These are phyloP conservation scores for Bigelowiella natans DNA, from an alignment of 78 protist genomes.

Conservation along the genomic window DNA sequence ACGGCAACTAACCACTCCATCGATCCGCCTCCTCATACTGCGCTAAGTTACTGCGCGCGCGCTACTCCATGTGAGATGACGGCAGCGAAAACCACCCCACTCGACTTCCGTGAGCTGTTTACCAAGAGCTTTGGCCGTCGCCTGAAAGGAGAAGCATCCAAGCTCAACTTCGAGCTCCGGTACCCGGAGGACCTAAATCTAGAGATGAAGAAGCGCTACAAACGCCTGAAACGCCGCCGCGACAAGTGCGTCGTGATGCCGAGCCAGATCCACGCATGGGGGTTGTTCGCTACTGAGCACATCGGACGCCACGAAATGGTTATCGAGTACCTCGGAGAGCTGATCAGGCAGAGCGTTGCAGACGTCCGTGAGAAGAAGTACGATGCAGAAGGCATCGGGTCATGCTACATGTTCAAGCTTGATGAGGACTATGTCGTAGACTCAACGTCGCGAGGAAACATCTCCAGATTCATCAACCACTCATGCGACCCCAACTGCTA, in stretches of 20 bases:
- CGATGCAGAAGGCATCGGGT: conserved; percentile 53
- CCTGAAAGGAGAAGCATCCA: too few relatives aligned
- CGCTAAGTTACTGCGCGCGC: too few relatives aligned
- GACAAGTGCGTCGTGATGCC: not conserved
- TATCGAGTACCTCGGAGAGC: conserved; percentile 92
- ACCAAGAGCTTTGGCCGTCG: too few relatives aligned
- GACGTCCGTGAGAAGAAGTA: conserved; percentile 74
- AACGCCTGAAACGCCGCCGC: not conserved
- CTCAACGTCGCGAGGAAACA: conserved; percentile 81
- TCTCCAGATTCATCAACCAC: conserved; percentile 95
- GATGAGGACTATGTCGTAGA: conserved; percentile 78
- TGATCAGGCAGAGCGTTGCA: conserved; percentile 64
- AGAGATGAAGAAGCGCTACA: not conserved
- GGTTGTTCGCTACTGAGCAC: conserved; percentile 38
- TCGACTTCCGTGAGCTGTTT: too few relatives aligned
- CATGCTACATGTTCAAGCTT: conserved; percentile 78
- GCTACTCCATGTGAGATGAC: too few relatives aligned
- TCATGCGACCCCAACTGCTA: conserved; percentile 91
- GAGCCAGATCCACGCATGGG: conserved; percentile 43
- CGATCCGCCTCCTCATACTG: too few relatives aligned
- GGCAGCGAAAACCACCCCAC: too few relatives aligned
- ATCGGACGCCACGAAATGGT: conserved; percentile 68
- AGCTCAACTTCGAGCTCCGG: not conserved
- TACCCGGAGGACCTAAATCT: not conserved
- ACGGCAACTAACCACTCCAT: too few relatives aligned